phyloP scores from a whole-genome alignment of 1,139 yeast species.

The Candida pseudoviswanathii region DNA sequence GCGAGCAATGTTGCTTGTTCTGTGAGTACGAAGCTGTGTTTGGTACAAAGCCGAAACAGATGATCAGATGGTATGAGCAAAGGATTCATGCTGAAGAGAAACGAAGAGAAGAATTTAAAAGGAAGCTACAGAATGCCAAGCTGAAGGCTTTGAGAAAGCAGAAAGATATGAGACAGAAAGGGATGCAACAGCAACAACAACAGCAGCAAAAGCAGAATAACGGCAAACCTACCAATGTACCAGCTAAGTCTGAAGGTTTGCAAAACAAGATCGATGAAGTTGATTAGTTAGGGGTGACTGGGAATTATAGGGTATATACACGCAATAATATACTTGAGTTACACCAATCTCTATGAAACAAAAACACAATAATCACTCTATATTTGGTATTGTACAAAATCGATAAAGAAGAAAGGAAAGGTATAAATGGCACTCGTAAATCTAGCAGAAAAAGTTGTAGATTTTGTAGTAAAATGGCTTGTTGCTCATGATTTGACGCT shows the following conservation, averaged over 20 bases:
- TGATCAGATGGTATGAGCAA: constrained; percentile 29
- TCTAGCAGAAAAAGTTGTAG: constrained; percentile 41
- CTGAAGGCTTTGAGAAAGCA: constrained; percentile 37
- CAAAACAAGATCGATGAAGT: constrained; percentile 5
- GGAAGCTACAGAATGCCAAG: constrained; percentile 40
- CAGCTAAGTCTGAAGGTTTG: neutral
- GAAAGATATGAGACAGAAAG: constrained; percentile 28
- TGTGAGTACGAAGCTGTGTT: constrained; percentile 60
- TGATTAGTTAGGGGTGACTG: neutral
- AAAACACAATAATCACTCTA: no score
- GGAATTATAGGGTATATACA: neutral
- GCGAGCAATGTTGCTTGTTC: constrained; percentile 45
- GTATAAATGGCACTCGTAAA: neutral
- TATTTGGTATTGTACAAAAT: no score
- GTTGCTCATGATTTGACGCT: constrained; percentile 27
- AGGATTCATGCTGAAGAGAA: constrained; percentile 36
- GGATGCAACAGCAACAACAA: constrained; percentile 16
- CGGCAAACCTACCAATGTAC: neutral
- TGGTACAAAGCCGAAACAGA: constrained; percentile 18
- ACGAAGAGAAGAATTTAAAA: constrained; percentile 35
- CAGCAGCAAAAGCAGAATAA: constrained; percentile 7
- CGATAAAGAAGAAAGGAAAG: neutral
- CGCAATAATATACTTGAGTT: neutral
- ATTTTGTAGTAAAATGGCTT: constrained; percentile 36
- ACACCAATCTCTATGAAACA: no score